Evolutionary conservation across 1,284 basidiomycete genomes (phyloP).

Genomic region (Cystobasidium pallidum): DNA sequence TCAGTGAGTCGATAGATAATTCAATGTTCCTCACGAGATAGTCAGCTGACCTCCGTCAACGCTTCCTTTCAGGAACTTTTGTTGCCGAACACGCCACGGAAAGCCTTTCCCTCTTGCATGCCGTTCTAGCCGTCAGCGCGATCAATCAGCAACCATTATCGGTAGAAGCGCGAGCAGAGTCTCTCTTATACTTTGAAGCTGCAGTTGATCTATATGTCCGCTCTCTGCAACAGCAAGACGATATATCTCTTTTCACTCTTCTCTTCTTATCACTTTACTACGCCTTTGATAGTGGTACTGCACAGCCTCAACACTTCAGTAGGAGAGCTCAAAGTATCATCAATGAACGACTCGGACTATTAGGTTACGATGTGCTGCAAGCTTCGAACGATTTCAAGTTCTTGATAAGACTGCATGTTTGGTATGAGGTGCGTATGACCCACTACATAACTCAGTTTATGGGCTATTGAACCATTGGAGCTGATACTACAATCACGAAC

Average conservation of each 20-base stretch:
- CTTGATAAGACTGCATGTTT: conserved; percentile 35
- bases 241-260: conserved; percentile 40
- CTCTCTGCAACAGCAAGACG: conserved; percentile 43
- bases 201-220: conserved; percentile 44
- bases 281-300: conserved; percentile 37
- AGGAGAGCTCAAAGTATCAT: conserved; percentile 42
- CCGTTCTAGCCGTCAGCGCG: conserved; percentile 34
- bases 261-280: conserved; percentile 40
- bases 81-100: conserved; percentile 37
- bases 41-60: neutral
- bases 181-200: conserved; percentile 41
- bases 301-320: conserved; percentile 37
- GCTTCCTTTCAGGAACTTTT: conserved; percentile 16
- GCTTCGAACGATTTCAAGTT: conserved; percentile 30
- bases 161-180: conserved; percentile 41
- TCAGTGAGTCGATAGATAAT: conserved; percentile 17
- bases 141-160: conserved; percentile 43
- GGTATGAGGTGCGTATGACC: conserved; percentile 30
- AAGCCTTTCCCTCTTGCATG: conserved; percentile 26
- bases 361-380: neutral
- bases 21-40: no score
- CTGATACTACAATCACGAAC: no score
- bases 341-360: conserved; percentile 34
- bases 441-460: neutral
- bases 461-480: no score